Base-by-base conservation (phyloP, 2,329 filamentous ascomycete species). In the Ceratocystis papillata region DNA sequence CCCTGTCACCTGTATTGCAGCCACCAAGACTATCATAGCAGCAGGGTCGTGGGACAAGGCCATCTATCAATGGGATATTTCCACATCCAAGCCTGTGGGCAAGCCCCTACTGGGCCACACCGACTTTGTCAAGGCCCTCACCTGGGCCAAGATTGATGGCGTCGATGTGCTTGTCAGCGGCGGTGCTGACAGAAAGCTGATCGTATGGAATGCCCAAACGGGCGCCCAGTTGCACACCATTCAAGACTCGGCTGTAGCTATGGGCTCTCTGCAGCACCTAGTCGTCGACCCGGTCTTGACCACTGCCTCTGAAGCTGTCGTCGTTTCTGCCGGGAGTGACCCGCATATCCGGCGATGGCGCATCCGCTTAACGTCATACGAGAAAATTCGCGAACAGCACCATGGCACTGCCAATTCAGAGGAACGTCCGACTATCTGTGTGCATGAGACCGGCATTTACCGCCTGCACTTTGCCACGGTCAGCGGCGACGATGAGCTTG, bases 31-130 rank as follows among this genome's bases (percentile, higher is more conserved):
- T 63, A 87, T 81, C 1, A 73, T 96, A 10, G 96, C 90, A 74
- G 90, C 90, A 28, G 93, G 92, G 44, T 94, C 87, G 67, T 99
- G 94, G 94, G 93, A 99, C 77, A 96, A 96, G 77, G 82, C 84
- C 22, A 82, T 97, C 67, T 96, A 91, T 86, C 88, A 87, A 41
- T 96, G 90, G 88, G 81, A 89, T 71, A 77, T 87, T 41, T 77
- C 80, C 20, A 83, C 83, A 2, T 79, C 78, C 55, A 33, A 61
- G 37, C 74, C 78, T 37, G 76, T 78, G 0, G 79, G 78, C n/a
- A 80, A 78, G 68, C 85, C 80, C 69, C 91, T 86, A 70, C 81
- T 82, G 67, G 91, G 90, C 3, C 93, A 97, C 75, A 80, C 83
- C 1, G 94, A 99, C 76, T 99, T 99, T 73, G 88, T 99, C 71